These are phyloP conservation scores for Fusarium tuaranense DNA, from an alignment of 2,329 filamentous ascomycete genomes.

Conservation along the genomic window DNA sequence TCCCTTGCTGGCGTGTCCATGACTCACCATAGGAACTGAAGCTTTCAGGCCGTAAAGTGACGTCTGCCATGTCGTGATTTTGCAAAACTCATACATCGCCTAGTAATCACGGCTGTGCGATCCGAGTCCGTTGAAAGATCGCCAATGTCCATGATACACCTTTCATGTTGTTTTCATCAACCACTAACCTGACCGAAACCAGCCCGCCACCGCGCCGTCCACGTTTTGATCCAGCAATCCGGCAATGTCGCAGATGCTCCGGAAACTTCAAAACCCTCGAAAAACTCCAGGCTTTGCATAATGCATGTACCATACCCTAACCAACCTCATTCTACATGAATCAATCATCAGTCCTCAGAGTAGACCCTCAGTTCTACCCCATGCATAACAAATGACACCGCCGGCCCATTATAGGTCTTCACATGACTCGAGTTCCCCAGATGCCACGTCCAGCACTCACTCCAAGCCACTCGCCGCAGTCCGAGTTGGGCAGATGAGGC, in stretches of 20 bases:
- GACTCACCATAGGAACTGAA: neutral
- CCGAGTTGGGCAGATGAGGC: conserved; percentile 74
- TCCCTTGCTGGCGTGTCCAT: neutral
- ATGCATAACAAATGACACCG: conserved; percentile 28
- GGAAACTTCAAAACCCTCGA: conserved; percentile 34
- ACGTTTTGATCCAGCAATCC: conserved; percentile 37
- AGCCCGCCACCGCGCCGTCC: conserved; percentile 17
- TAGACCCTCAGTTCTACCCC: conserved; percentile 6
- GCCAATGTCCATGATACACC: conserved; percentile 20
- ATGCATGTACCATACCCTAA: conserved; percentile 43
- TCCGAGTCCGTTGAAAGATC: conserved; percentile 1
- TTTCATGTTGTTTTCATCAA: conserved; percentile 33
- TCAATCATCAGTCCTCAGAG: conserved; percentile 26
- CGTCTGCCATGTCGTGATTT: neutral
- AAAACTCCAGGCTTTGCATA: conserved; percentile 45
- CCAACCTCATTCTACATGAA: conserved; percentile 41
- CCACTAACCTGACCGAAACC: conserved; percentile 20
- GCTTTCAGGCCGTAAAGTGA: neutral
- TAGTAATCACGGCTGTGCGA: neutral
- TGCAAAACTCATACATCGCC: neutral
- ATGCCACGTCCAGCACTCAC: conserved; percentile 84
- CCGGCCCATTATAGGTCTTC: conserved; percentile 32
- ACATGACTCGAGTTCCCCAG: conserved; percentile 74
- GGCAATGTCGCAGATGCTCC: conserved; percentile 37
- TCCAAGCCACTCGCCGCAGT: conserved; percentile 85